phyloP scores from a whole-genome alignment of 805 yeast species.

The Wickerhamomyces tratensis region DNA sequence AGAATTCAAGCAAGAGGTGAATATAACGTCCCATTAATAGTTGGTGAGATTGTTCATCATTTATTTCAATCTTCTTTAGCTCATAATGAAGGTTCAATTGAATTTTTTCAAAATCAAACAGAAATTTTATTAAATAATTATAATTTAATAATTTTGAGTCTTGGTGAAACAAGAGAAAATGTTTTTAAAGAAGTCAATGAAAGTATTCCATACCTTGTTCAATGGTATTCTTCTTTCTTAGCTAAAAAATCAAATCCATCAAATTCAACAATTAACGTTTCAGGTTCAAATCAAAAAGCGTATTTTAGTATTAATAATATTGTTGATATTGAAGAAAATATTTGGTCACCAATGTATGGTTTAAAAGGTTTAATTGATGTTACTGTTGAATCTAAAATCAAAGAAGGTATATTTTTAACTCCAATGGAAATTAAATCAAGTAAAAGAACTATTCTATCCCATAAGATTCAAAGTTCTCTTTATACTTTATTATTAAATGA shows the following conservation, averaged over 20 bases:
- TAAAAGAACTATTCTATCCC: conserved; percentile 45
- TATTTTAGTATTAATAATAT: conserved; percentile 50
- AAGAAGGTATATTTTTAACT: conserved; percentile 41
- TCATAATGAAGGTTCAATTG: conserved; percentile 20
- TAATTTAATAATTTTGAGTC: conserved; percentile 42
- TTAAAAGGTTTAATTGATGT: conserved; percentile 86
- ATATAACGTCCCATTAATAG: conserved; percentile 51
- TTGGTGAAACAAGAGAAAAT: conserved; percentile 38
- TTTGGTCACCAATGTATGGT: conserved; percentile 89
- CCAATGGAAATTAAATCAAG: conserved; percentile 95
- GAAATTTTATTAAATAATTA: conserved; percentile 33
- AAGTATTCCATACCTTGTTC: conserved; percentile 41
- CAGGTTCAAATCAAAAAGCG: conserved; percentile 24
- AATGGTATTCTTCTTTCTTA: conserved; percentile 37
- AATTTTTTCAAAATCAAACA: conserved; percentile 20
- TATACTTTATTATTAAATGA: conserved; percentile 76
- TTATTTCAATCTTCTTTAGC: conserved; percentile 45
- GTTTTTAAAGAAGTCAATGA: conserved; percentile 32
- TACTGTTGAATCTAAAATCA: conserved; percentile 54
- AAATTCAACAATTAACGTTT: conserved; percentile 12
- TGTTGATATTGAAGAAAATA: conserved; percentile 80
- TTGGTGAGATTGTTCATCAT: conserved; percentile 80
- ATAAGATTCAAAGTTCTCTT: conserved; percentile 79
- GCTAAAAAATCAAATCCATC: conserved; percentile 19
- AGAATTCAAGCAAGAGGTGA: conserved; percentile 55